phyloP scores from a whole-genome alignment of 192 early-diverging fungal species.

The Gryganskiella cystojenkinii region DNA sequence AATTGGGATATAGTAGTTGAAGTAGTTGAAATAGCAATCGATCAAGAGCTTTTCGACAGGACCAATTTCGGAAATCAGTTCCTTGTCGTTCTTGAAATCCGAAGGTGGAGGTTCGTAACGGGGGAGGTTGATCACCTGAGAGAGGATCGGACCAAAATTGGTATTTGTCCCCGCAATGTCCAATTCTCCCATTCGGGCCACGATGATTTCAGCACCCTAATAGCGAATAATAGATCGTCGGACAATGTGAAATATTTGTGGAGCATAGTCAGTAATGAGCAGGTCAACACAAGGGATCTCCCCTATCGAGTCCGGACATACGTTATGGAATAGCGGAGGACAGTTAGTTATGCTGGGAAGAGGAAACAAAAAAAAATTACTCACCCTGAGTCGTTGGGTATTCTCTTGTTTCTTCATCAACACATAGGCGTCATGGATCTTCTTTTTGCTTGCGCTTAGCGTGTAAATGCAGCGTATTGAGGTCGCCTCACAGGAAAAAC shows the following conservation, averaged over 20 bases:
- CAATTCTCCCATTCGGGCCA: constrained; percentile 25
- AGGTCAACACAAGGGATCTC: too few relatives aligned
- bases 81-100: constrained; percentile 29
- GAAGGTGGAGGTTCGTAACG: constrained; percentile 35
- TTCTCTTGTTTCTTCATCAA: constrained; percentile 24
- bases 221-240: neutral
- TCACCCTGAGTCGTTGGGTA: constrained; percentile 32
- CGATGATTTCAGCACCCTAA: constrained; percentile 40
- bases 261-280: too few relatives aligned
- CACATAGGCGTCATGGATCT: constrained; percentile 31
- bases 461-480: constrained; percentile 30
- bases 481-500: constrained; percentile 21
- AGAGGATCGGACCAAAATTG: constrained; percentile 47
- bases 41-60: constrained; percentile 25
- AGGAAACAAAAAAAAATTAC: neutral
- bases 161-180: constrained; percentile 45
- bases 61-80: constrained; percentile 15
- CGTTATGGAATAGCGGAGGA: neutral
- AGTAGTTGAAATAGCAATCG: constrained; percentile 50
- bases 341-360: neutral
- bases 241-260: neutral
- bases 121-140: constrained; percentile 51
- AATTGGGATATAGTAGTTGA: constrained; percentile 49
- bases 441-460: constrained; percentile 27
- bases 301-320: too few relatives aligned